phyloP scores from a whole-genome alignment of 371 early-diverging fungal genomes.

The Mycotypha africana region DNA sequence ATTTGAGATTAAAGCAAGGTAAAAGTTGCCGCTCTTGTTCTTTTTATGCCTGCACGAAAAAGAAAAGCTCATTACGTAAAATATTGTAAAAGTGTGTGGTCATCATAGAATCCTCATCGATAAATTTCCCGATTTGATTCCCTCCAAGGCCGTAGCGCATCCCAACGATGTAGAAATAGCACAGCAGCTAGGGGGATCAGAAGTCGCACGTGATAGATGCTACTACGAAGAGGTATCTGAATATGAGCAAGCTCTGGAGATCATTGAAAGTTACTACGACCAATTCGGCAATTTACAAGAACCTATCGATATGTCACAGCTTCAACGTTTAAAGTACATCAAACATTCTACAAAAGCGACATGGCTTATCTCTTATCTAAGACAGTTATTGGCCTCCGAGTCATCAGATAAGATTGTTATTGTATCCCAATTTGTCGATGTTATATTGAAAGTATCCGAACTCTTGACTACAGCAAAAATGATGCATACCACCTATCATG shows the following conservation, averaged over 20 bases:
- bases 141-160: slow-evolving; percentile 14
- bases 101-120: slow-evolving; percentile 29
- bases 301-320: slow-evolving; percentile 20
- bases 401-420: slow-evolving; percentile 33
- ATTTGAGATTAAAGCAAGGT: slow-evolving; percentile 37
- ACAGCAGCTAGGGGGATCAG: slow-evolving; percentile 2
- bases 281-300: slow-evolving; percentile 21
- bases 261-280: slow-evolving; percentile 34
- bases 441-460: slow-evolving; percentile 20
- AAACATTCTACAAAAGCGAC: slow-evolving; percentile 31
- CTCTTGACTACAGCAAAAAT: slow-evolving; percentile 11
- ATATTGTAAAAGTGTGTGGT: slow-evolving; percentile 36
- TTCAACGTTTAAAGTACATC: slow-evolving; percentile 22
- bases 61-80: too few relatives aligned
- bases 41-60: too few relatives aligned
- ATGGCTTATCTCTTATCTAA: slow-evolving; percentile 27
- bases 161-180: slow-evolving; percentile 2
- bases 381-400: slow-evolving; percentile 4
- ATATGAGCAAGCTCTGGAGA: slow-evolving; percentile 19
- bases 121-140: slow-evolving; percentile 36
- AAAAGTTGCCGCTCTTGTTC: background rate
- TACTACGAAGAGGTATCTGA: slow-evolving; percentile 22
- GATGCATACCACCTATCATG: slow-evolving; percentile 23
- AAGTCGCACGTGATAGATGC: slow-evolving; percentile 5
- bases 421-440: slow-evolving; percentile 38